Evolutionary conservation across 2,329 filamentous ascomycete species (phyloP).

Genomic region (Pseudohalonectria lignicola): DNA sequence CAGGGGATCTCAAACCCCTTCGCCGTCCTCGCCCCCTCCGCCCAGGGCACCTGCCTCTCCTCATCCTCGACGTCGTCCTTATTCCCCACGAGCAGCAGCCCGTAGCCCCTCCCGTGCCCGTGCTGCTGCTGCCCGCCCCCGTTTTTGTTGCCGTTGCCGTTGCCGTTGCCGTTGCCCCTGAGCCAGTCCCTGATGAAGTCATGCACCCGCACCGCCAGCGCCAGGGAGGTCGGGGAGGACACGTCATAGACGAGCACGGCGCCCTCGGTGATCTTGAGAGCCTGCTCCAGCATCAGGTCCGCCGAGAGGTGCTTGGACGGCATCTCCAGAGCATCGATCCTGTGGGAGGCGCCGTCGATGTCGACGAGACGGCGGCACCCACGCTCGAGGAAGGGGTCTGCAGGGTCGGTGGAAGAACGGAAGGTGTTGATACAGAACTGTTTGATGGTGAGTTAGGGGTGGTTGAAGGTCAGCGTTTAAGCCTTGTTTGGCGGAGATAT

Average conservation of each 20-base stretch:
- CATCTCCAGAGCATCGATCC: slow-evolving; percentile 24
- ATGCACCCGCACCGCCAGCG: slow-evolving; percentile 12
- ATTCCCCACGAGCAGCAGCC: slow-evolving; percentile 22
- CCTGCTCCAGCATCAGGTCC: slow-evolving; percentile 22
- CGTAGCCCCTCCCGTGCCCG: slow-evolving; percentile 13
- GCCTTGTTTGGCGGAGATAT: too few relatives aligned
- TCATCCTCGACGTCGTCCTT: slow-evolving; percentile 20
- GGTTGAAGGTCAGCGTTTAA: too few relatives aligned
- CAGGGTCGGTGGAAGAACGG: slow-evolving; percentile 10
- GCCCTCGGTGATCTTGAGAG: slow-evolving; percentile 27
- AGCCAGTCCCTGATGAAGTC: slow-evolving; percentile 12
- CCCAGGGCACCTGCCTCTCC: slow-evolving; percentile 18
- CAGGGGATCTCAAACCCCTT: slow-evolving; percentile 9
- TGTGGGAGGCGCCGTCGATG: slow-evolving; percentile 19
- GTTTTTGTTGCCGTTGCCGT: slow-evolving; percentile 1
- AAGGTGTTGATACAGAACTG: slow-evolving; percentile 22
- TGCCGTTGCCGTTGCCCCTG: background rate
- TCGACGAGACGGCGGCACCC: slow-evolving; percentile 21
- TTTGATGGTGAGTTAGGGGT: background rate
- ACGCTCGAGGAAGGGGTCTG: slow-evolving; percentile 15
- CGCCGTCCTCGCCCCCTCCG: slow-evolving; percentile 17
- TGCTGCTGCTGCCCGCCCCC: background rate
- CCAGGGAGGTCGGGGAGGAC: slow-evolving; percentile 15
- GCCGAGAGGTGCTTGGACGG: slow-evolving; percentile 18
- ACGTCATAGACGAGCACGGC: slow-evolving; percentile 24